Conservation (phyloP, 2,329 filamentous ascomycete genomes). For the Scedosporium minutisporum region DNA sequence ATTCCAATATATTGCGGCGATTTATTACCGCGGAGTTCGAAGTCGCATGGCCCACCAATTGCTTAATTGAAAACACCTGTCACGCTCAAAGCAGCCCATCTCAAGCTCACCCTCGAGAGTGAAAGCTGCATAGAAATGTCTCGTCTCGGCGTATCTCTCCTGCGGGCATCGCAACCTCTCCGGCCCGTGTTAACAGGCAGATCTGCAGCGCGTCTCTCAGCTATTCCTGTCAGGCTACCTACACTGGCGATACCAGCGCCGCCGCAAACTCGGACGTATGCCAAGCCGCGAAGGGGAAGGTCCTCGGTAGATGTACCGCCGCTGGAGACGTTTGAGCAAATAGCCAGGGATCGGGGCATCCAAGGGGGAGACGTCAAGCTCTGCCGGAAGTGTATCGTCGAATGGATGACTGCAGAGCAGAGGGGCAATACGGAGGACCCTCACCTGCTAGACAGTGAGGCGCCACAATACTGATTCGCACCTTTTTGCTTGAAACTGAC, state of each 20-base stretch:
- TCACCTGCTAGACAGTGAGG: background rate
- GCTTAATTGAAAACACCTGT: background rate
- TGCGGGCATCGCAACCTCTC: background rate
- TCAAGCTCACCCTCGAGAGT: background rate
- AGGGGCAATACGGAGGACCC: constrained; percentile 5
- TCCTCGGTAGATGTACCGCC: background rate
- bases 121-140: background rate
- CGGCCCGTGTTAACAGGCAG: background rate
- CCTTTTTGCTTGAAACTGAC: background rate
- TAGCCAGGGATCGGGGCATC: constrained; percentile 1
- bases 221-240: background rate
- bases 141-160: background rate
- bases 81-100: background rate
- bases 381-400: background rate
- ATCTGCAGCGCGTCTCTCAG: background rate
- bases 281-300: background rate
- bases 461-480: background rate
- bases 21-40: too few species aligned
- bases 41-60: background rate
- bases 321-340: background rate
- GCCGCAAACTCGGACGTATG: background rate
- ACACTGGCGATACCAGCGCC: background rate
- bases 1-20: too few species aligned
- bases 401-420: constrained; percentile 6
- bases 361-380: constrained; percentile 1